Percentiles rank a stretch among this genome's conserved stretches.
Conservation (phyloP, 805 yeast genomes). For the Ogataea methylovora region DNA sequence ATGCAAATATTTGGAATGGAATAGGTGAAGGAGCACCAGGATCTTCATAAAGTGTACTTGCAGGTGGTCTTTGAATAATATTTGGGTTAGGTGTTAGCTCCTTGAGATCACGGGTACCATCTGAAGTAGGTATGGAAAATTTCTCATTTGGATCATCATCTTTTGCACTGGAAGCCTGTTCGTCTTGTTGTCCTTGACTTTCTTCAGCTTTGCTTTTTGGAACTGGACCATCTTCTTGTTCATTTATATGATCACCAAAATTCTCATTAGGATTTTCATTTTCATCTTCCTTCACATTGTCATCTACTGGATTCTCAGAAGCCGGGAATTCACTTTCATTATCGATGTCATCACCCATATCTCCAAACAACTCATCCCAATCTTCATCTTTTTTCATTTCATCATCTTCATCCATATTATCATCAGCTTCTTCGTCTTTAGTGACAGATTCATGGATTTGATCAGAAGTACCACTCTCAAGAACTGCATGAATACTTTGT, state of each 20-base stretch:
- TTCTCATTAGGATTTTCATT: slow-evolving; percentile 2
- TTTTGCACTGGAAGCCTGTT: slow-evolving; percentile 1
- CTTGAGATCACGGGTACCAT: not conserved
- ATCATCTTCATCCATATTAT: not conserved
- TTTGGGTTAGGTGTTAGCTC: slow-evolving; percentile 1
- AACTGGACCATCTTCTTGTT: slow-evolving; percentile 2
- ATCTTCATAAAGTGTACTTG: slow-evolving; percentile 56
- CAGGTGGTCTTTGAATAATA: slow-evolving; percentile 46
- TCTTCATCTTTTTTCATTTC: slow-evolving; percentile 10
- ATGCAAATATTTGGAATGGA: slow-evolving; percentile 39
- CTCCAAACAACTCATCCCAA: slow-evolving; percentile 25
- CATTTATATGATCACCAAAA: slow-evolving; percentile 11
- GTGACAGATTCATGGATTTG: slow-evolving; percentile 11
- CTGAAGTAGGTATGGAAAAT: slow-evolving; percentile 3
- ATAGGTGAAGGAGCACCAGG: slow-evolving; percentile 82
- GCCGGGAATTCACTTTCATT: no score
- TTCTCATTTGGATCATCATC: not conserved
- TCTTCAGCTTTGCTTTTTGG: slow-evolving; percentile 2
- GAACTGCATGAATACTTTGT: not conserved
- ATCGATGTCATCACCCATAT: slow-evolving; percentile 5
- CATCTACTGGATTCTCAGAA: no score
- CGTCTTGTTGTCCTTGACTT: slow-evolving; percentile 4
- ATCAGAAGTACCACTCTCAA: slow-evolving; percentile 1
- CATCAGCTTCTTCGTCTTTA: not conserved
- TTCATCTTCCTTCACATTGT: no score